Conservation (phyloP, 306 rosid species). For the Senna siamea region DNA sequence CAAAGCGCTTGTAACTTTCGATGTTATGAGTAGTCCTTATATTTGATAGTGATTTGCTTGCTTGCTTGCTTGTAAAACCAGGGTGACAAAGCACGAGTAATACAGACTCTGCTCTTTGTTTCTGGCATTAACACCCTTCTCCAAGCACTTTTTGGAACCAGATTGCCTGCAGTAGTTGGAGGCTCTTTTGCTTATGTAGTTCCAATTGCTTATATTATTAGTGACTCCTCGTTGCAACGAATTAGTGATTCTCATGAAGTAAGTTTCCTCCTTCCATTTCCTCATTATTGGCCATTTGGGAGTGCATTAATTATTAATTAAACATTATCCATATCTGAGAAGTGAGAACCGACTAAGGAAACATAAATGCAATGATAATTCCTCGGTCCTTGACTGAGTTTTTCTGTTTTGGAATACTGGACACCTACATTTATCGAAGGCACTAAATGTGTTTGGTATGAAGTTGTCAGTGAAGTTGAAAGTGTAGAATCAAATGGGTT, state of each 20-base stretch:
- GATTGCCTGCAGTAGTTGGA: slow-evolving; percentile 95
- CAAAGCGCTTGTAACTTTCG: slow-evolving; percentile 13
- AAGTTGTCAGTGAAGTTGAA: slow-evolving; percentile 5
- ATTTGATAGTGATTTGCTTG: not conserved
- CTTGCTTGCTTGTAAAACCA: slow-evolving; percentile 39
- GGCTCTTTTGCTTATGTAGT: slow-evolving; percentile 87
- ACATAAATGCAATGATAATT: slow-evolving; percentile 13
- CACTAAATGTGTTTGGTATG: not conserved
- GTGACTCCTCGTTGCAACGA: slow-evolving; percentile 71
- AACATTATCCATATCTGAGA: not conserved
- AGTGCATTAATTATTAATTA: not conserved
- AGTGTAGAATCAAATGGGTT: slow-evolving; percentile 20
- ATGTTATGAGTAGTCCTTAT: not conserved
- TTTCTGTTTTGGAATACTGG: slow-evolving; percentile 1
- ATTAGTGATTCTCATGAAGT: slow-evolving; percentile 80
- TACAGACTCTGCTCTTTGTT: slow-evolving; percentile 93
- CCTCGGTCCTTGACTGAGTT: not conserved
- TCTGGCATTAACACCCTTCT: slow-evolving; percentile 95
- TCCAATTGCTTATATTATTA: slow-evolving; percentile 80
- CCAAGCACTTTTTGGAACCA: slow-evolving; percentile 95
- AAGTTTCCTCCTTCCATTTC: slow-evolving; percentile 45
- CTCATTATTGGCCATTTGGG: slow-evolving; percentile 6
- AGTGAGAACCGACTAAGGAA: slow-evolving; percentile 12
- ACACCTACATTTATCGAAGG: not conserved
- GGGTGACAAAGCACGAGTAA: slow-evolving; percentile 94